These are phyloP conservation scores for Lactuca sativa DNA, from an alignment of 129 eudicot genomes.

Conservation along the genomic window DNA sequence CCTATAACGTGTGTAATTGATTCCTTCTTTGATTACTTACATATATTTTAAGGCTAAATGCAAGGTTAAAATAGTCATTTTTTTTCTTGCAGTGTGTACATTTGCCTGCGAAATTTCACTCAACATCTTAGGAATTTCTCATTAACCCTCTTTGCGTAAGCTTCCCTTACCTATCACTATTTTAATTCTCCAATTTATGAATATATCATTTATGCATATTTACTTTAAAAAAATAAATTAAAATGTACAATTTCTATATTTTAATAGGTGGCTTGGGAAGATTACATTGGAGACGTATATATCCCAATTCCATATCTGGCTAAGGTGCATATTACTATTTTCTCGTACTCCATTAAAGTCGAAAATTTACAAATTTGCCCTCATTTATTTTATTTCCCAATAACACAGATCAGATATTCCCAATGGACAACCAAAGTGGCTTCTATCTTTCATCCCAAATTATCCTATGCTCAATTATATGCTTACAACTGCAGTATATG, in stretches of 20 bases:
- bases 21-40: background rate
- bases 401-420: constrained; percentile 75
- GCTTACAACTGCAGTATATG: constrained; percentile 79
- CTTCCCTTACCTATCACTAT: constrained; percentile 12
- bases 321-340: constrained; percentile 38
- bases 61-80: constrained; percentile 18
- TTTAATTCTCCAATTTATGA: constrained; percentile 6
- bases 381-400: too few species aligned
- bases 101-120: constrained; percentile 81
- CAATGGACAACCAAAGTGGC: constrained; percentile 98
- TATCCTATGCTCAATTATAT: constrained; percentile 85
- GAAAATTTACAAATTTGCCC: background rate
- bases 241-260: constrained; percentile 15
- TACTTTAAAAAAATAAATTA: background rate
- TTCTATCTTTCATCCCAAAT: constrained; percentile 74
- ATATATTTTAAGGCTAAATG: background rate
- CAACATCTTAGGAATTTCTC: constrained; percentile 66
- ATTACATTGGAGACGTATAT: constrained; percentile 61
- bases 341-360: background rate
- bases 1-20: constrained; percentile 74
- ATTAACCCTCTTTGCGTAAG: constrained; percentile 49
- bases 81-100: constrained; percentile 65
- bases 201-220: constrained; percentile 12
- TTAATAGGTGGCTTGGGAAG: constrained; percentile 62
- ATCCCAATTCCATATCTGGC: constrained; percentile 65